A percentile compares a stretch with the other conserved stretches of the same genome.
Evolutionary conservation across 1,139 yeast species (phyloP).

Genomic region (Candida sp.): DNA sequence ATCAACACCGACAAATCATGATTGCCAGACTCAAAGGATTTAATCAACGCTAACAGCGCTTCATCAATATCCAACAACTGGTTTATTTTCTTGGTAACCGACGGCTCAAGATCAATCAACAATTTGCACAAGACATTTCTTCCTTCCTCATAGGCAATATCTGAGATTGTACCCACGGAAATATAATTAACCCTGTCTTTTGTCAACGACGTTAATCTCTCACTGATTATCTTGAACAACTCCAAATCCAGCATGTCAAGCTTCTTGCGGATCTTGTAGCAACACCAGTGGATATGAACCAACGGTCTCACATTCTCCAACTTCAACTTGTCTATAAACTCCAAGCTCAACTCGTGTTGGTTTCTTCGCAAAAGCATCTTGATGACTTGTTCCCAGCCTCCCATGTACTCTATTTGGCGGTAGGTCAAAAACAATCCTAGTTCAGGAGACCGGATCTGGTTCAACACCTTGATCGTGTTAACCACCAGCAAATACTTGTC

Average conservation of each 20-base stretch:
- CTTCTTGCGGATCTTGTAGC: slow-evolving; percentile 64
- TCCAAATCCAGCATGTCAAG: slow-evolving; percentile 60
- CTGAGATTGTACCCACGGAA: slow-evolving; percentile 68
- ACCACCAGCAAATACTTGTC: slow-evolving; percentile 66
- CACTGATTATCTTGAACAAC: slow-evolving; percentile 53
- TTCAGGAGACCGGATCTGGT: slow-evolving; percentile 64
- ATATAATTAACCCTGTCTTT: slow-evolving; percentile 31
- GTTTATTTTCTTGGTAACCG: slow-evolving; percentile 63
- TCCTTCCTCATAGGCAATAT: slow-evolving; percentile 85
- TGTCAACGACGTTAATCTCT: slow-evolving; percentile 39
- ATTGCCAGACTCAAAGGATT: slow-evolving; percentile 70
- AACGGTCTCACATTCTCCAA: slow-evolving; percentile 51
- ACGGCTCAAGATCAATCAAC: slow-evolving; percentile 70
- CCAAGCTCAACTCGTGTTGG: slow-evolving; percentile 65
- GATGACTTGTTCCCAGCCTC: slow-evolving; percentile 61
- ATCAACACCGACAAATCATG: slow-evolving; percentile 68
- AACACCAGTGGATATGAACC: slow-evolving; percentile 84
- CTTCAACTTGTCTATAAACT: slow-evolving; percentile 57
- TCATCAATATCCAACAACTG: slow-evolving; percentile 76
- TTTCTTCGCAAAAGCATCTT: slow-evolving; percentile 63
- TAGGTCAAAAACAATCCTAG: slow-evolving; percentile 74
- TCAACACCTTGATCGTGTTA: slow-evolving; percentile 66
- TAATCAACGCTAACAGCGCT: slow-evolving; percentile 67
- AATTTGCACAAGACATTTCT: slow-evolving; percentile 68
- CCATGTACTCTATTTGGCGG: slow-evolving; percentile 51